Evolutionary conservation across 164 flowering plant species (phyloP).

Genomic region (Nymphaea thermarum): DNA sequence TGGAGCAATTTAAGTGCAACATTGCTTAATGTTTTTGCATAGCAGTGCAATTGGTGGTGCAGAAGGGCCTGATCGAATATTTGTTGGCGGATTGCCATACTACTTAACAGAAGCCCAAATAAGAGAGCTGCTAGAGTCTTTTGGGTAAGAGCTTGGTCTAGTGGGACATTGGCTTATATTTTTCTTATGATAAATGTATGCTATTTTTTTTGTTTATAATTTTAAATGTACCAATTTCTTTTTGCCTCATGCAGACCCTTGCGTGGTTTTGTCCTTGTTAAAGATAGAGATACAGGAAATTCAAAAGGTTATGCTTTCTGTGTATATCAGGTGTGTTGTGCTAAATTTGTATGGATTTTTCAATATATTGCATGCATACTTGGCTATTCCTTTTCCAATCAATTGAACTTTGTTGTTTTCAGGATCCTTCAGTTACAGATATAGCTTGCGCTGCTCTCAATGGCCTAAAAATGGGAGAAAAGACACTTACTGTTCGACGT

Average conservation of each 20-base stretch:
- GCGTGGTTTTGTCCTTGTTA: constrained; percentile 77
- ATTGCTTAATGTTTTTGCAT: constrained; percentile 3
- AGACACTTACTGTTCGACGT: constrained; percentile 73
- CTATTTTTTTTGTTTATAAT: neutral
- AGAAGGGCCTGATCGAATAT: constrained; percentile 76
- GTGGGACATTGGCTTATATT: neutral
- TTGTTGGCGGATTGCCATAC: constrained; percentile 88
- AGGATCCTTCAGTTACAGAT: constrained; percentile 80
- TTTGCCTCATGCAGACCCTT: constrained; percentile 32
- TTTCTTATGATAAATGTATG: neutral
- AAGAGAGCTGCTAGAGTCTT: constrained; percentile 59
- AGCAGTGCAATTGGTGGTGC: constrained; percentile 48
- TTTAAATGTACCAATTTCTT: neutral
- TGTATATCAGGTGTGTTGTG: constrained; percentile 43
- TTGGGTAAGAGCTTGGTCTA: constrained; percentile 38
- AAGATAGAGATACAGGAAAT: constrained; percentile 85
- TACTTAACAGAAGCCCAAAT: constrained; percentile 70
- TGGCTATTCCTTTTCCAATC: too few relatives aligned
- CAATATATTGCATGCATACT: neutral
- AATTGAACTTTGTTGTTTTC: constrained; percentile 5
- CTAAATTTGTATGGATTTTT: neutral
- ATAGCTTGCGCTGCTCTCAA: constrained; percentile 74
- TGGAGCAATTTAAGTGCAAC: neutral
- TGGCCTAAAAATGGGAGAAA: constrained; percentile 88
- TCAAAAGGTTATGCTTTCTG: constrained; percentile 91